Conservation (phyloP, 768 basidiomycete species). For the Collybia nuda region DNA sequence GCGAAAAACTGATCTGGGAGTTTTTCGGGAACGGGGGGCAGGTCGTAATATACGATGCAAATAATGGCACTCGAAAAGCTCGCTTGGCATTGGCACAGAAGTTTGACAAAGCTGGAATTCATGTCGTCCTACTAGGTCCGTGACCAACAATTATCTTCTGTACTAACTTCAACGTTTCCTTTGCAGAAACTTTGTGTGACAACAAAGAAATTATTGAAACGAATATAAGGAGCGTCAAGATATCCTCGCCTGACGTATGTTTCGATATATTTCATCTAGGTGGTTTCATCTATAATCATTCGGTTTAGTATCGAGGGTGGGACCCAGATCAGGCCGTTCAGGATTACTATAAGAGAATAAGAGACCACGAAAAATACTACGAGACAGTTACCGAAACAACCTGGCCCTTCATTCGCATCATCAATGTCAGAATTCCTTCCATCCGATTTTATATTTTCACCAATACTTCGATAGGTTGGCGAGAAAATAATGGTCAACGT, state of each 20-base stretch:
- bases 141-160: background rate
- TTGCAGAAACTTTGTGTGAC: constrained; percentile 85
- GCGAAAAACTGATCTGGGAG: constrained; percentile 86
- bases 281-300: constrained; percentile 4
- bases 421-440: constrained; percentile 59
- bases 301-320: constrained; percentile 83
- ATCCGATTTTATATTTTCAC: constrained; percentile 1
- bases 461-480: constrained; percentile 59
- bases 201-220: constrained; percentile 89
- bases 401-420: constrained; percentile 93
- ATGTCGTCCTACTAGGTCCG: constrained; percentile 91
- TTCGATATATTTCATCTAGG: background rate
- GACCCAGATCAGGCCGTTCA: constrained; percentile 87
- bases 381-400: constrained; percentile 89
- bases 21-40: constrained; percentile 89
- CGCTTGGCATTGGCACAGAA: constrained; percentile 77
- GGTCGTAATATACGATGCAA: constrained; percentile 98
- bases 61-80: constrained; percentile 76
- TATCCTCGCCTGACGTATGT: constrained; percentile 95
- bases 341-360: constrained; percentile 91
- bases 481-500: constrained; percentile 97
- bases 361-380: constrained; percentile 83
- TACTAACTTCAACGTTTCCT: background rate
- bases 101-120: constrained; percentile 84
- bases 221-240: constrained; percentile 96